Evolutionary conservation across 2,329 filamentous ascomycete species (phyloP).

Genomic region (Emmonsiellopsis sp.): DNA sequence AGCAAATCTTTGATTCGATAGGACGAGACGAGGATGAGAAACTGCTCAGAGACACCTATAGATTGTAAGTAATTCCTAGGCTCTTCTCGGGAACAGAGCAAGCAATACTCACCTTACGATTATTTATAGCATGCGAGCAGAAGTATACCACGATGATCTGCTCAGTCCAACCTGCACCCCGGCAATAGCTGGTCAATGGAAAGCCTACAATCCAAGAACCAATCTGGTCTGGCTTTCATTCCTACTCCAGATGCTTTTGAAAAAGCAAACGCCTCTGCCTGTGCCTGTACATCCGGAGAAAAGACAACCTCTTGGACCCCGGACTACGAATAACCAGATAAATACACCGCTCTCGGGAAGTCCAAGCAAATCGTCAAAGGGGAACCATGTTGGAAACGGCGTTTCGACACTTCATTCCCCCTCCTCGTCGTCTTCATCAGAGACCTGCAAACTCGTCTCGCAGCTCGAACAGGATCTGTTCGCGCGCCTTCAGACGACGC

Average conservation of each 20-base stretch:
- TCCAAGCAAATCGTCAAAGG: conserved; percentile 4
- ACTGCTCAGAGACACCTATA: conserved; percentile 32
- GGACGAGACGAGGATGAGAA: conserved; percentile 34
- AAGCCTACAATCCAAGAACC: conserved; percentile 48
- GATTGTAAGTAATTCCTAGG: conserved; percentile 25
- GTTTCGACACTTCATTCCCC: conserved; percentile 12
- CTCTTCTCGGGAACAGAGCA: neutral
- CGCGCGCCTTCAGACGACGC: conserved; percentile 22
- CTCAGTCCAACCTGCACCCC: conserved; percentile 27
- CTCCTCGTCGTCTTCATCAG: neutral
- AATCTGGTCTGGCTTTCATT: conserved; percentile 58
- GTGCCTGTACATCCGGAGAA: neutral
- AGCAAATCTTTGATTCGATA: conserved; percentile 34
- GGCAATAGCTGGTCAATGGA: conserved; percentile 39
- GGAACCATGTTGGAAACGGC: neutral
- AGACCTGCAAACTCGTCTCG: no score
- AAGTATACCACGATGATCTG: conserved; percentile 37
- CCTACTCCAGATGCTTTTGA: conserved; percentile 48
- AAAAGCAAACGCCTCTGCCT: conserved; percentile 20
- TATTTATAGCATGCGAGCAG: conserved; percentile 28
- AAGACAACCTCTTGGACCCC: conserved; percentile 23
- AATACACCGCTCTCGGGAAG: neutral
- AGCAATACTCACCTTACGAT: neutral
- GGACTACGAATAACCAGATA: conserved; percentile 23
- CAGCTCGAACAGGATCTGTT: conserved; percentile 22